A percentile compares a stretch with the other conserved stretches of the same genome.
These are phyloP conservation scores for Knoxdaviesia capensis DNA, from an alignment of 2,329 filamentous ascomycete species.

Conservation along the genomic window DNA sequence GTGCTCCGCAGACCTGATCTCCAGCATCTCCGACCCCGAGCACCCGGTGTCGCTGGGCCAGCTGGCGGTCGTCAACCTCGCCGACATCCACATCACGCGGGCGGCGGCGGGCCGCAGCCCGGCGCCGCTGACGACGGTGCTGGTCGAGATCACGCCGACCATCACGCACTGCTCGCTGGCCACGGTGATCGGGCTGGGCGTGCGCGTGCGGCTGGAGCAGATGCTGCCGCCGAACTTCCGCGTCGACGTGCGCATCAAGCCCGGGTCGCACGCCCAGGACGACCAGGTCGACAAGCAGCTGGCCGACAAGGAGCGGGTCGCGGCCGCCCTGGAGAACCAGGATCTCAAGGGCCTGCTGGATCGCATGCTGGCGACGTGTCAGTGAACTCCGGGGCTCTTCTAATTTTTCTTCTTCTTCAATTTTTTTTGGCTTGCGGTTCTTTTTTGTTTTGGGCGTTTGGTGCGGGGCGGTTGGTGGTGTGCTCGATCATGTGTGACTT, in stretches of 20 bases:
- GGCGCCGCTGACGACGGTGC: conserved; percentile 45
- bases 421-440: neutral
- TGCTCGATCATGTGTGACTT: too few relatives aligned
- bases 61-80: conserved; percentile 86
- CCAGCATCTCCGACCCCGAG: conserved; percentile 87
- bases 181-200: conserved; percentile 86
- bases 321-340: conserved; percentile 83
- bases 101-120: conserved; percentile 14
- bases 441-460: neutral
- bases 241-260: conserved; percentile 83
- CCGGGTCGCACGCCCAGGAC: conserved; percentile 86
- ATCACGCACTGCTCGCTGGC: conserved; percentile 94
- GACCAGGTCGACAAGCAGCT: conserved; percentile 96
- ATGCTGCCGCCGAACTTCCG: conserved; percentile 80
- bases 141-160: conserved; percentile 83
- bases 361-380: conserved; percentile 84
- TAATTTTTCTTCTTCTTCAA: neutral
- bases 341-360: conserved; percentile 72
- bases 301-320: conserved; percentile 88
- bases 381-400: conserved; percentile 16
- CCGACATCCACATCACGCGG: conserved; percentile 61
- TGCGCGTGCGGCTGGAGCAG: conserved; percentile 79
- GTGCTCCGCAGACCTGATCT: conserved; percentile 54
- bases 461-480: neutral
- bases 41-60: conserved; percentile 87